Base-by-base conservation (phyloP, 106 monocot genomes). In the Narthecium ossifragum region DNA sequence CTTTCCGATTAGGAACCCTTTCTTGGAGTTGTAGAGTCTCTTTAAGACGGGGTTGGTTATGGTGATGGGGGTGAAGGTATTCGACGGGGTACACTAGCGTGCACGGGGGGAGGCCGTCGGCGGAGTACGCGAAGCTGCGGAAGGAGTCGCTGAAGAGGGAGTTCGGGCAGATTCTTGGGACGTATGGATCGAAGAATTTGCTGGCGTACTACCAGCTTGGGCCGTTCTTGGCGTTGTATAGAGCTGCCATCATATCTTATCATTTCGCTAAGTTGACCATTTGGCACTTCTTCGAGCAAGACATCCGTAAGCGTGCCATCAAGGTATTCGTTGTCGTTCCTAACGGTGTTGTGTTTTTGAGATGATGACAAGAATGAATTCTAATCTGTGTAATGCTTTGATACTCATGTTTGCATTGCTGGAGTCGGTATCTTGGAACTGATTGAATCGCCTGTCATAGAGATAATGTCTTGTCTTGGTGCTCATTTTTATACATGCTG, bases 61-160 rank as follows among this genome's bases (percentile, higher is more conserved):
- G n/a, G n/a, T n/a, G n/a, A n/a, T 36, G 36, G 49, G 9, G 34
- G 12, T 75, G 61, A 62, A 89, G 88, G 47, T 89, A 61, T 34
- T 77, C 78, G 14, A 80, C 88, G 10, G 78, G 75, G 31, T 96
- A 76, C 55, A 81, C 86, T 25, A 90, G 96, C 56, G 80, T 96
- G 12, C 90, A 96, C 50, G 86, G 86, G 6, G 86, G 78, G 65
- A 70, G 74, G 55, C 83, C 86, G 8, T 84, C 96, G 9, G 33
- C 84, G 37, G 90, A 96, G 47, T 96, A 96, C 63, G 90, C 96
- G 22, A 96, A 81, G 68, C 66, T 30, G 41, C 77, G 96, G 57
- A 90, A 96, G 78, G 74, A 90, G 60, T 78, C 80, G 1, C 63
- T 96, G 28, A 90, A 96, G 67, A 83, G 45, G 7, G 70, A 86